Percentiles rank a stretch among this genome's conserved stretches.
Evolutionary conservation across 2,329 filamentous ascomycete species (phyloP).

Genomic region (Orbilia ellipsospora): DNA sequence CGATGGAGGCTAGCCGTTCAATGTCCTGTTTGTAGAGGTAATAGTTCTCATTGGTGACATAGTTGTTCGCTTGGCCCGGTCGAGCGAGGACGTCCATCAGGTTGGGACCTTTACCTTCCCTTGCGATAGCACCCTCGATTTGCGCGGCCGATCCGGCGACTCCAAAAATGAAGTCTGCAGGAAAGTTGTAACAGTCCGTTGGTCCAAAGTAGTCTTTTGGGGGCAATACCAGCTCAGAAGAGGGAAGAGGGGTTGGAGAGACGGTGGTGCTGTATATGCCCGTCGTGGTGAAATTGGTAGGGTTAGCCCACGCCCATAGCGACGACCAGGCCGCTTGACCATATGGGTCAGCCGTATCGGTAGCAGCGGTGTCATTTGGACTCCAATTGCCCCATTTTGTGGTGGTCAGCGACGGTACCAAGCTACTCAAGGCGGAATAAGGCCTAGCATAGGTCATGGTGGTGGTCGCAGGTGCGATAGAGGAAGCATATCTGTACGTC

Average conservation of each 20-base stretch:
- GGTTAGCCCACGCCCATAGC: conserved; percentile 28
- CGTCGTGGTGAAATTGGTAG: conserved; percentile 26
- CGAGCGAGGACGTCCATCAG: conserved; percentile 24
- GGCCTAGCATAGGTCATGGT: conserved; percentile 17
- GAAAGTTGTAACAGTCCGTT: conserved; percentile 33
- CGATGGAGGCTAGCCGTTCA: conserved; percentile 67
- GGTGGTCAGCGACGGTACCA: conserved; percentile 23
- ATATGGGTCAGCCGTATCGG: conserved; percentile 34
- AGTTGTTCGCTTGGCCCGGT: conserved; percentile 25
- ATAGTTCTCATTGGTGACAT: conserved; percentile 67
- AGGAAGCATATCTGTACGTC: conserved; percentile 30
- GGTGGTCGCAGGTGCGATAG: conserved; percentile 13
- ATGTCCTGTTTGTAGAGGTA: conserved; percentile 71
- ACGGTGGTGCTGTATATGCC: conserved; percentile 34
- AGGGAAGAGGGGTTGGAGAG: conserved; percentile 26
- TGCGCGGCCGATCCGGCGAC: conserved; percentile 28
- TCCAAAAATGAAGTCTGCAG: conserved; percentile 27
- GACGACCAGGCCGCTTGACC: conserved; percentile 39
- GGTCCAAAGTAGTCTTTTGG: conserved; percentile 26
- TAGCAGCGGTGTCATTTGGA: conserved; percentile 27
- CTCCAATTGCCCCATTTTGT: conserved; percentile 28
- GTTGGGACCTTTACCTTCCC: conserved; percentile 33
- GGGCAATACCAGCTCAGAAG: conserved; percentile 22
- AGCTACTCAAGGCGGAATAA: conserved; percentile 9
- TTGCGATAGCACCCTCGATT: conserved; percentile 26